Evolutionary conservation across 768 basidiomycete genomes (phyloP).

Genomic region (Mycena leptocephala): DNA sequence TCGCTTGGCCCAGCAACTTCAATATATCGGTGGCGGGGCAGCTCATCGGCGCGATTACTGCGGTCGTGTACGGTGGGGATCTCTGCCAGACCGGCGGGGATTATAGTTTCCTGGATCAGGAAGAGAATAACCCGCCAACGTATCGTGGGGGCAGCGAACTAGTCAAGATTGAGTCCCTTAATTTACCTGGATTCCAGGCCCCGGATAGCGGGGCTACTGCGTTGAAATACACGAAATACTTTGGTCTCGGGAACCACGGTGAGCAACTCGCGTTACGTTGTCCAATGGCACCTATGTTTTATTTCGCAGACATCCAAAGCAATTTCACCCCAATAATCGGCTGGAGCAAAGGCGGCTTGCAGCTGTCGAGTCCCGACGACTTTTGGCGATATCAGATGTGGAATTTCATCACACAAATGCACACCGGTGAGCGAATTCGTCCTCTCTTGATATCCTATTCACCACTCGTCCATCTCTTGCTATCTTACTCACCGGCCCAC

Average conservation of each 20-base stretch:
- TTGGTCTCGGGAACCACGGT: constrained; percentile 3
- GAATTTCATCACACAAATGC: constrained; percentile 4
- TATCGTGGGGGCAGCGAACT: background rate
- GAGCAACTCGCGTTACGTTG: background rate
- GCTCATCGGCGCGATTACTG: background rate
- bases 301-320: background rate
- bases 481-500: too few relatives aligned
- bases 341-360: background rate
- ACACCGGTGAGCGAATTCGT: background rate
- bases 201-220: background rate
- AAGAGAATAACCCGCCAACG: background rate
- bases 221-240: background rate
- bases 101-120: background rate
- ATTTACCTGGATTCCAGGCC: background rate
- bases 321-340: background rate
- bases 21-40: background rate
- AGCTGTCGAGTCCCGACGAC: background rate
- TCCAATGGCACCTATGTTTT: background rate
- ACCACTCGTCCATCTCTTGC: too few relatives aligned
- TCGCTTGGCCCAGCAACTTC: background rate
- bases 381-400: constrained; percentile 6
- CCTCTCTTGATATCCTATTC: too few relatives aligned
- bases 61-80: background rate
- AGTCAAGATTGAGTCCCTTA: background rate
- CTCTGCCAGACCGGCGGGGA: constrained; percentile 3